These are phyloP conservation scores for Pyricularia pennisetigena DNA, from an alignment of 2,329 filamentous ascomycete species.

Conservation along the genomic window DNA sequence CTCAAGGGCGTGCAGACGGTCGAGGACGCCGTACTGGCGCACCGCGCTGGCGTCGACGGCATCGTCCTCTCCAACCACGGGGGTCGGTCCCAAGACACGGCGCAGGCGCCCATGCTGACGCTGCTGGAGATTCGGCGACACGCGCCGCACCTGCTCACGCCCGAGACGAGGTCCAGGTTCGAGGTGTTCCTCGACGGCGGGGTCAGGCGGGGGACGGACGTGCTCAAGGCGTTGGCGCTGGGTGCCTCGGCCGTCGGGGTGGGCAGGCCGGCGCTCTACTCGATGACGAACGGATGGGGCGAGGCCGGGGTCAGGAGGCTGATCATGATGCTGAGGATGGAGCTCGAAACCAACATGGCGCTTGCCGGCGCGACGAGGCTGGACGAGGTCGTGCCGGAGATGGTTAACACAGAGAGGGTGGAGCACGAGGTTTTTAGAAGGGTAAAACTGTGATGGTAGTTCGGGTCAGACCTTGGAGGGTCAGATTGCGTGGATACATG, in stretches of 20 bases:
- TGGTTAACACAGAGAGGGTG: conserved; percentile 5
- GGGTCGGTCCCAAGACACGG: conserved; percentile 31
- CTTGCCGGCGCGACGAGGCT: conserved; percentile 7
- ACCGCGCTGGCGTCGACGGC: conserved; percentile 45
- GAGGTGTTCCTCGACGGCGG: conserved; percentile 47
- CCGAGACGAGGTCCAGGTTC: conserved; percentile 31
- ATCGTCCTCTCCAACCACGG: conserved; percentile 52
- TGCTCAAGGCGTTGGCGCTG: conserved; percentile 10
- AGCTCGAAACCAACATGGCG: conserved; percentile 9
- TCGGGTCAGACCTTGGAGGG: too few relatives aligned
- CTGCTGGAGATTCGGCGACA: conserved; percentile 26
- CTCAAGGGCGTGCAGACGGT: conserved; percentile 51
- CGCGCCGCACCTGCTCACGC: conserved; percentile 33
- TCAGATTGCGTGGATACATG: neutral
- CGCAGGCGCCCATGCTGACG: conserved; percentile 35
- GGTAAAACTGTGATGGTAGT: neutral
- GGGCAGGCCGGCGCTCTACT: conserved; percentile 9
- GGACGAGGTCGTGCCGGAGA: conserved; percentile 7
- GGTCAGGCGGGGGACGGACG: conserved; percentile 41
- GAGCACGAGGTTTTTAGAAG: neutral
- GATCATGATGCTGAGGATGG: conserved; percentile 7
- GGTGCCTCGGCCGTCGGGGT: conserved; percentile 11
- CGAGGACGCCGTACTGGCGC: conserved; percentile 39
- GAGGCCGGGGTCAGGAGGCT: conserved; percentile 6
- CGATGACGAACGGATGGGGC: conserved; percentile 4